Evolutionary conservation across 2,329 filamentous ascomycete species (phyloP).

Genomic region (Aspergillus vadensis): DNA sequence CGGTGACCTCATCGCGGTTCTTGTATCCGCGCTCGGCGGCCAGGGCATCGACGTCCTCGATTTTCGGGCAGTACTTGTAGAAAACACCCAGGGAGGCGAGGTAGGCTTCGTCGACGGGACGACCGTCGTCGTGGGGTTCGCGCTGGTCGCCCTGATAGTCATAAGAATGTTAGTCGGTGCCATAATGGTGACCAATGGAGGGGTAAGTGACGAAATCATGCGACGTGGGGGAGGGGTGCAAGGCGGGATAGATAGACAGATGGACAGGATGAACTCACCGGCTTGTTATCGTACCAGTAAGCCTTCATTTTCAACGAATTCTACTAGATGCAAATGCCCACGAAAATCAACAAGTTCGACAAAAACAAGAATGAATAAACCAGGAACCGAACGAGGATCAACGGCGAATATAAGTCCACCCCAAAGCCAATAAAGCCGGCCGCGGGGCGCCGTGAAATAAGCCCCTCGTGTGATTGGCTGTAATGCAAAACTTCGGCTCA

Average conservation of each 20-base stretch:
- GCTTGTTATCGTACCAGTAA: conserved; percentile 70
- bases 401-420: neutral
- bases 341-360: neutral
- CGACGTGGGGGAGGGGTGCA: neutral
- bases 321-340: no score
- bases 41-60: conserved; percentile 71
- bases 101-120: conserved; percentile 63
- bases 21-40: conserved; percentile 79
- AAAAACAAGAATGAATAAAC: neutral
- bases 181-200: conserved; percentile 2
- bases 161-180: conserved; percentile 11
- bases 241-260: neutral
- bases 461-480: conserved; percentile 30
- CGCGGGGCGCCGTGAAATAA: conserved; percentile 1
- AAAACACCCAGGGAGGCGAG: conserved; percentile 77
- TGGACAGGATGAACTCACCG: conserved; percentile 48
- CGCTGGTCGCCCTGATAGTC: conserved; percentile 84
- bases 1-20: conserved; percentile 90
- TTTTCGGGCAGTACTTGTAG: conserved; percentile 68
- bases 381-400: neutral
- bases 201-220: neutral
- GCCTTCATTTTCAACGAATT: conserved; percentile 60
- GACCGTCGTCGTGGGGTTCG: conserved; percentile 82
- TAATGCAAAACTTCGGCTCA: neutral
- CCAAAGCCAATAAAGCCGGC: neutral